phyloP scores from a whole-genome alignment of 108 stramenopile genomes.

The Aurantiochytrium sp. region DNA sequence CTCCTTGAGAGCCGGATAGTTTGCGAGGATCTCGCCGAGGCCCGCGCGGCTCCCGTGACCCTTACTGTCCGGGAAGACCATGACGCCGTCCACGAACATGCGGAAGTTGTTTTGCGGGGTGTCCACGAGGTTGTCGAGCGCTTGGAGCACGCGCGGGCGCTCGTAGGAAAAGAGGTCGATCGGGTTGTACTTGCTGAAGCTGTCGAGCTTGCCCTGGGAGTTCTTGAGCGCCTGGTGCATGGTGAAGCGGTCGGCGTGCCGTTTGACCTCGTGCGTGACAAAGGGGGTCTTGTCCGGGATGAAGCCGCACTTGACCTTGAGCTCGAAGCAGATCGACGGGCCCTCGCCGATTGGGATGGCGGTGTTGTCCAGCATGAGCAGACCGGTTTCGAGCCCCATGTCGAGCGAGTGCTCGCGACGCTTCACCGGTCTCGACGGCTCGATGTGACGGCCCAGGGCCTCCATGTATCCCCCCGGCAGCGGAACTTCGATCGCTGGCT shows the following conservation, averaged over 20 bases:
- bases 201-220: neutral
- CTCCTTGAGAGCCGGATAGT: neutral
- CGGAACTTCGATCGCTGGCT: neutral
- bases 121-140: neutral
- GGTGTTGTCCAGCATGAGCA: constrained; percentile 9
- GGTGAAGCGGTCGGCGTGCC: neutral
- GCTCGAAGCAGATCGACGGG: constrained; percentile 17
- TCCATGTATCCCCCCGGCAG: neutral
- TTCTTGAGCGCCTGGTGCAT: constrained; percentile 17
- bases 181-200: neutral
- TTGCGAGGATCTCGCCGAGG: neutral
- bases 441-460: neutral
- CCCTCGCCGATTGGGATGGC: neutral
- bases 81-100: constrained; percentile 18
- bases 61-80: constrained; percentile 2
- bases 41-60: neutral
- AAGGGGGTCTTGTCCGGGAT: neutral
- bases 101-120: constrained; percentile 28
- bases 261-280: neutral
- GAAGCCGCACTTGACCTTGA: constrained; percentile 26
- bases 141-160: neutral
- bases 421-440: neutral
- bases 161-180: constrained; percentile 23
- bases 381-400: neutral
- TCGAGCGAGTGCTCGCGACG: neutral